A percentile compares a stretch with the other conserved stretches of the same genome.
Evolutionary conservation across 306 rosid species (phyloP).

Genomic region (Malus orientalis): DNA sequence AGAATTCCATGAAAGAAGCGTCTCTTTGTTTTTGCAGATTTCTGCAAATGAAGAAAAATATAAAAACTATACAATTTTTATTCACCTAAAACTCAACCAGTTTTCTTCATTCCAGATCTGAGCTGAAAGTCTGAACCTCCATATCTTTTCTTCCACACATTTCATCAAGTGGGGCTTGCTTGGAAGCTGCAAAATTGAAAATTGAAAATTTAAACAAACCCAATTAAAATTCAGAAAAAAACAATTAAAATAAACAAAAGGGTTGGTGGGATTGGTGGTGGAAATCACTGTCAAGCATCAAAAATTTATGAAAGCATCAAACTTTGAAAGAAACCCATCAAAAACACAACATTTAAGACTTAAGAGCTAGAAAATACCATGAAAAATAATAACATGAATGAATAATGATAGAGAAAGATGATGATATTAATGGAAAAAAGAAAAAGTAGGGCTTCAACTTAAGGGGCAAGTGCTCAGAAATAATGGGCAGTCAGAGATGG

Average conservation of each 20-base stretch:
- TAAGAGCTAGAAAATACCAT: neutral
- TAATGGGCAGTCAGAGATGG: constrained; percentile 1
- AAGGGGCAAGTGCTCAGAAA: neutral
- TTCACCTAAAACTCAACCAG: neutral
- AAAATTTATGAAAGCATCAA: neutral
- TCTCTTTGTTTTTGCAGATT: neutral
- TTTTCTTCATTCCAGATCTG: constrained; percentile 6
- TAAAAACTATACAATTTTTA: neutral
- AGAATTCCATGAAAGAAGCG: neutral
- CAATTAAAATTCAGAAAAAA: neutral
- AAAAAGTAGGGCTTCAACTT: neutral
- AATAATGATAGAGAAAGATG: neutral
- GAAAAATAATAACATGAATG: neutral
- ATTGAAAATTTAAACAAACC: neutral
- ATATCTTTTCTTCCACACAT: neutral
- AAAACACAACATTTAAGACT: neutral
- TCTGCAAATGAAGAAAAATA: neutral
- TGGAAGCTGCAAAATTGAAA: neutral
- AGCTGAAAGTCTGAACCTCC: neutral
- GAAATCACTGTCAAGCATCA: neutral
- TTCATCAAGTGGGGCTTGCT: neutral
- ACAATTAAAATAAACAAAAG: neutral
- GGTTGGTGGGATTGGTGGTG: constrained; percentile 7
- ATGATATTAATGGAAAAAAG: neutral
- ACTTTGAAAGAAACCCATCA: neutral